Percentiles rank a stretch among this genome's conserved stretches.
These are phyloP conservation scores for Jacaranda copaia DNA, from an alignment of 257 asterid genomes.

Conservation along the genomic window DNA sequence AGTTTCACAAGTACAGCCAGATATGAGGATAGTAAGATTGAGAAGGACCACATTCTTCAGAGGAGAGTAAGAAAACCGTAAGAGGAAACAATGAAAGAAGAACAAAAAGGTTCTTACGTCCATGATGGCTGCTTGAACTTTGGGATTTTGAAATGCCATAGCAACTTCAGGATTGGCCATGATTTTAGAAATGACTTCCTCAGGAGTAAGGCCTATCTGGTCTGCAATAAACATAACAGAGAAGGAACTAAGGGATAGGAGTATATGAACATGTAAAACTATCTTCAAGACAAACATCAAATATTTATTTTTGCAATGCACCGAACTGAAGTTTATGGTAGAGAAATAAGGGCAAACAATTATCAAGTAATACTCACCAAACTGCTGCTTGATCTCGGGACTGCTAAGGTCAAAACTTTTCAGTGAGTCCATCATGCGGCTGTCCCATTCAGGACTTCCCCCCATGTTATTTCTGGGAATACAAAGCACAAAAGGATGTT, in stretches of 20 bases:
- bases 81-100: not conserved
- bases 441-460: constrained; percentile 95
- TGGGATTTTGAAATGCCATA: constrained; percentile 96
- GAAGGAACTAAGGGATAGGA: constrained; percentile 21
- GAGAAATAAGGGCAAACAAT: constrained; percentile 24
- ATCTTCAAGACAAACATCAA: constrained; percentile 1
- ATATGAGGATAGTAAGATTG: not conserved
- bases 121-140: constrained; percentile 98
- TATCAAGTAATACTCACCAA: constrained; percentile 62
- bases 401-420: constrained; percentile 90
- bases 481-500: constrained; percentile 16
- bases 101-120: constrained; percentile 62
- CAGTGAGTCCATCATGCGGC: constrained; percentile 76
- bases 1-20: not conserved
- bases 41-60: not conserved
- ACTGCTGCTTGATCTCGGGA: constrained; percentile 96
- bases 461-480: constrained; percentile 82
- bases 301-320: constrained; percentile 8
- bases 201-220: constrained; percentile 92
- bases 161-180: constrained; percentile 98
- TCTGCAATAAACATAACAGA: constrained; percentile 53
- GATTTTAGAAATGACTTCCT: constrained; percentile 90
- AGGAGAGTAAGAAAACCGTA: not conserved
- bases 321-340: constrained; percentile 22
- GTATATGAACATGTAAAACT: not conserved